Base-by-base conservation (phyloP, 805 yeast genomes). In the Candida rishiriensis region DNA sequence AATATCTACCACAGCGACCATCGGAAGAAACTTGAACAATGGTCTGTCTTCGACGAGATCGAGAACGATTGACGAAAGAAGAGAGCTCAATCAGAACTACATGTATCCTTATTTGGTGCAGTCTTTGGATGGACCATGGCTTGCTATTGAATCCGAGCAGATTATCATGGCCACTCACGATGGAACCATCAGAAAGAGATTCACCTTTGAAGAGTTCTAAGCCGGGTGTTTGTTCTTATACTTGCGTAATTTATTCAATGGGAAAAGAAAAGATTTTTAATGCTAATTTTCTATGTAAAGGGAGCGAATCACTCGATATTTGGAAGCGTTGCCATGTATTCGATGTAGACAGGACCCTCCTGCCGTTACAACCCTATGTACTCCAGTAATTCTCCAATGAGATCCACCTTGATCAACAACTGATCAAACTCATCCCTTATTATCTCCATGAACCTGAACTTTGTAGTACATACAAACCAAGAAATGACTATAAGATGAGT, bases 71-170 rank as follows among this genome's bases (percentile, higher is more conserved):
- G 96, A 88, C 59, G 96, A 88, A 59, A 68, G 81, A 40, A 71
- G 96, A 47, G 96, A 88, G 59, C 57, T 74, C 37, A 72, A 80
- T 54, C 84, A 79, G 51, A 79, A 79, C 8, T 91, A 89, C 54
- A 82, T 80, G 38, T 90, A 87, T 61, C 96, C 96, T 2, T 78
- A 78, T 51, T 64, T 88, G 52, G 72, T 82, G 0, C 77, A 75
- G 40, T 76, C 78, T 5, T 65, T 91, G 37, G 96, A 88, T 51
- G 95, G 95, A 0, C 97, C 98, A 0, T 78, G 95, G 78, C 70
- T 90, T 30, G 85, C 83, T 1, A 69, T 82, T 13, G 88, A 83
- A 49, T 79, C 79, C 1, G 72, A 71, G 28, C 73, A 75, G 47
- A 68, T 75, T 33, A 68, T 78, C 15, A 67, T 75, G 53, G 79